phyloP scores from a whole-genome alignment of 2,329 filamentous ascomycete species.

The Fusarium tanahbumbuense region DNA sequence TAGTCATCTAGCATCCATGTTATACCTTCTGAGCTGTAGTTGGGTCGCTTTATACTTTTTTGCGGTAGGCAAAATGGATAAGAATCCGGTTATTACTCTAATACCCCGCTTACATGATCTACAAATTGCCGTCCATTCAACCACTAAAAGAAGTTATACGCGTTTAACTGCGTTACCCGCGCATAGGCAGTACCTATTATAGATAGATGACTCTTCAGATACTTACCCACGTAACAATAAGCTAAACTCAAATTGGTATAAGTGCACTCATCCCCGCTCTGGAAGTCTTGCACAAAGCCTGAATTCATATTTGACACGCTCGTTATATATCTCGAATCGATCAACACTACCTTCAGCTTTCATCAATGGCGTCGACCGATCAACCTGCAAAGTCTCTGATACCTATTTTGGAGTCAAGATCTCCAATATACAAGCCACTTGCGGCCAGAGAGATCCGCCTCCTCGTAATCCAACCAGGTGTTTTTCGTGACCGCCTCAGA shows the following conservation, averaged over 20 bases:
- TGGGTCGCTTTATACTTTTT: too few relatives aligned
- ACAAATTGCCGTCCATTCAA: too few relatives aligned
- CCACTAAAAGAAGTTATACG: too few relatives aligned
- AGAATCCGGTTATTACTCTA: too few relatives aligned
- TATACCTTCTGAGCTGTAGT: too few relatives aligned
- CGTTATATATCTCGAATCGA: background rate
- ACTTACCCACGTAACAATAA: background rate
- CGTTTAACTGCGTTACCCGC: too few relatives aligned
- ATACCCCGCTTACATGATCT: too few relatives aligned
- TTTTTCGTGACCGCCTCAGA: background rate
- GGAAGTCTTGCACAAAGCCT: background rate
- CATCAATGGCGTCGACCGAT: background rate
- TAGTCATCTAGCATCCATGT: too few relatives aligned
- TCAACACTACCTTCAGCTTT: background rate
- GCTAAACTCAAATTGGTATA: background rate
- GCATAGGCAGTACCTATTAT: background rate
- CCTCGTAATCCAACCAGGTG: background rate
- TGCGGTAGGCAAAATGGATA: too few relatives aligned
- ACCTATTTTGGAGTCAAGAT: background rate
- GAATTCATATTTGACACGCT: background rate
- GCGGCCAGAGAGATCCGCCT: background rate
- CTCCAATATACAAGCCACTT: background rate
- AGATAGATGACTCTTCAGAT: background rate
- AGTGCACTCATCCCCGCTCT: background rate
- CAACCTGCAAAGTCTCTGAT: background rate